Evolutionary conservation across 2,329 filamentous ascomycete genomes (phyloP), one percentile per base, ranked within the genome.

Genomic region (Diaporthe sp.): DNA sequence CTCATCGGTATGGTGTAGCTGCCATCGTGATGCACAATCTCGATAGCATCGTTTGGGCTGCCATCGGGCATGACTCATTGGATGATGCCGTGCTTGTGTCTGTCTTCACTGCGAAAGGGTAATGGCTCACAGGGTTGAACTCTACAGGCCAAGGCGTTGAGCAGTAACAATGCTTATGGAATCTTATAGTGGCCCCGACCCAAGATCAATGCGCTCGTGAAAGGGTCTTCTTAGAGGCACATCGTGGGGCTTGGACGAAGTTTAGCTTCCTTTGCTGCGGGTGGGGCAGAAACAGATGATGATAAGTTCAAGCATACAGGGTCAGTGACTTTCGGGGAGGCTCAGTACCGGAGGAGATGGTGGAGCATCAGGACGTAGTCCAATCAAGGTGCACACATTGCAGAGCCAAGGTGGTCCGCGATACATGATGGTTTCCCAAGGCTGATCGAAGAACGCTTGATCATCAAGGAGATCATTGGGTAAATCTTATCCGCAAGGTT

Each of bases 91-190:
- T 33, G 17, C 9, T 1, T 35, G 2, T 35, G 19, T 6, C 8
- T 7, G 9, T 22, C 8, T 1, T 17, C 0, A 2, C 42, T 3
- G 7, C 12, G 7, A 1, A 3, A 38, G 0, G 19, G 3, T 12
- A 35, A 6, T 17, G 61, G 30, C 7, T 8, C 1, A 1, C 19
- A 7, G 19, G 28, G 9, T 10, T 17, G 28, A 25, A 22, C 42
- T 25, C 17, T 22, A 35, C 19, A 42, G 15, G 17, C 28, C n/a
- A 50, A 33, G 6, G 6, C 30, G 30, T 17, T 47, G 17, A 15
- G 22, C 17, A n/a, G 12, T 2, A 8, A n/a, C 22, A 17, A 8
- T 12, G 42, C 30, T 50, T 35, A 7, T 33, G 42, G 47, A 47
- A 66, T 13, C 28, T 35, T 47, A 22, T 57, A 12, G 22, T n/a